Percentiles rank a stretch among this genome's conserved stretches.
phyloP scores from a whole-genome alignment of 2,329 filamentous ascomycete genomes.

The Gnomoniopsis smithogilvyi region DNA sequence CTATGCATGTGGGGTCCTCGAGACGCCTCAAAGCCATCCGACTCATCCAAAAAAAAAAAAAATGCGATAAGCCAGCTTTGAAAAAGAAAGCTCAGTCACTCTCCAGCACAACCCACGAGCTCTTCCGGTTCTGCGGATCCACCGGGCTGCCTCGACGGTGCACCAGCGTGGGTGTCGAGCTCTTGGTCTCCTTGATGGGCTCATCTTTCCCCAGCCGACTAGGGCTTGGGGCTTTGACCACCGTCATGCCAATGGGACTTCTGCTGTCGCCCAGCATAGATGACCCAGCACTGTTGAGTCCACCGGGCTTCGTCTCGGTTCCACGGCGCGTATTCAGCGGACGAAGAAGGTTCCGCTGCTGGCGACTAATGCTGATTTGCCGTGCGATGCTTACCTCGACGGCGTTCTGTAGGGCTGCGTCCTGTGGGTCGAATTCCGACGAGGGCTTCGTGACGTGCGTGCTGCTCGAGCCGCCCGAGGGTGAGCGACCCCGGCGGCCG shows the following conservation, averaged over 20 bases:
- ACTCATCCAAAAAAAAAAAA: constrained; percentile 5
- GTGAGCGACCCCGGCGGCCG: constrained; percentile 19
- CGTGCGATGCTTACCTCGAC: constrained; percentile 66
- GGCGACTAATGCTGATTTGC: constrained; percentile 62
- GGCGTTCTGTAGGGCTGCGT: constrained; percentile 47
- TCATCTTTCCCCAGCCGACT: constrained; percentile 28
- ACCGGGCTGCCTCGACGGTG: constrained; percentile 28
- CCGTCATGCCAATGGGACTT: constrained; percentile 16
- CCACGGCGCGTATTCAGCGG: constrained; percentile 40
- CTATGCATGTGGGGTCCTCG: background rate
- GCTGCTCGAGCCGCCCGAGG: constrained; percentile 19
- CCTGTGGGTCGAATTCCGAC: constrained; percentile 35
- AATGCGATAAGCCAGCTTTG: background rate
- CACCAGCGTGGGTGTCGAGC: constrained; percentile 45
- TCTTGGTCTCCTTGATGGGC: constrained; percentile 36
- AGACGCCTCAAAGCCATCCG: background rate
- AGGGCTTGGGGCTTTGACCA: constrained; percentile 20
- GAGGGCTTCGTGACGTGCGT: constrained; percentile 32
- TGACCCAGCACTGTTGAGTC: background rate
- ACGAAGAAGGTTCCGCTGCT: constrained; percentile 57
- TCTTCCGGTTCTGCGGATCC: constrained; percentile 41
- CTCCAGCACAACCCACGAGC: constrained; percentile 52
- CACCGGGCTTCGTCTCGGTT: background rate
- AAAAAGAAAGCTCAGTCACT: constrained; percentile 28
- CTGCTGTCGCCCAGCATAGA: background rate